phyloP scores from a whole-genome alignment of 306 rosid species.

The Cyclanthera cordifolia region DNA sequence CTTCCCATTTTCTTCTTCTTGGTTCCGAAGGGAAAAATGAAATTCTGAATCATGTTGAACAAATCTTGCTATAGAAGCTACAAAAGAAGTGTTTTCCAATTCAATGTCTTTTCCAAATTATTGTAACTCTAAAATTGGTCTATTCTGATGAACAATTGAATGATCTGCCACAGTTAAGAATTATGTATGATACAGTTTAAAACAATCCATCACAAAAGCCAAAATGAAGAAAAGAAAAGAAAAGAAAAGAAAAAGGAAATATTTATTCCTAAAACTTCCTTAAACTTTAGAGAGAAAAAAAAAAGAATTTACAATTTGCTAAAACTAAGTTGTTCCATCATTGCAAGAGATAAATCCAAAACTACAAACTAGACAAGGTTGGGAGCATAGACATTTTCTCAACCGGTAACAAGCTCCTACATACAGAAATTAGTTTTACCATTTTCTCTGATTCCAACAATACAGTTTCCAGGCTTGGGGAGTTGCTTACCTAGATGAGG shows the following conservation, averaged over 20 bases:
- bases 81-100: not conserved
- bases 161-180: not conserved
- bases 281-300: not conserved
- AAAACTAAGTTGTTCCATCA: not conserved
- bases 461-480: not conserved
- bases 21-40: conserved; percentile 36
- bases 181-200: not conserved
- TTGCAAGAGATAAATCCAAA: not conserved
- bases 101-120: not conserved
- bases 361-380: conserved; percentile 5
- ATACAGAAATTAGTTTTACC: not conserved
- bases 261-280: conserved; percentile 10
- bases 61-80: not conserved
- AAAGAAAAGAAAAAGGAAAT: not conserved
- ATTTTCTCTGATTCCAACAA: not conserved
- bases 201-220: not conserved
- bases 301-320: conserved; percentile 5
- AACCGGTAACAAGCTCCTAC: not conserved
- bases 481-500: conserved; percentile 6
- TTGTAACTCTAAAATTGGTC: not conserved
- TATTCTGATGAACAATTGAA: not conserved
- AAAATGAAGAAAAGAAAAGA: not conserved
- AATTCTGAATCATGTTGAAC: conserved; percentile 15
- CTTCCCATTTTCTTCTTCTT: conserved; percentile 42
- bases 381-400: not conserved